phyloP scores from a whole-genome alignment of 305 asterid species.

The Solanum hybrid region DNA sequence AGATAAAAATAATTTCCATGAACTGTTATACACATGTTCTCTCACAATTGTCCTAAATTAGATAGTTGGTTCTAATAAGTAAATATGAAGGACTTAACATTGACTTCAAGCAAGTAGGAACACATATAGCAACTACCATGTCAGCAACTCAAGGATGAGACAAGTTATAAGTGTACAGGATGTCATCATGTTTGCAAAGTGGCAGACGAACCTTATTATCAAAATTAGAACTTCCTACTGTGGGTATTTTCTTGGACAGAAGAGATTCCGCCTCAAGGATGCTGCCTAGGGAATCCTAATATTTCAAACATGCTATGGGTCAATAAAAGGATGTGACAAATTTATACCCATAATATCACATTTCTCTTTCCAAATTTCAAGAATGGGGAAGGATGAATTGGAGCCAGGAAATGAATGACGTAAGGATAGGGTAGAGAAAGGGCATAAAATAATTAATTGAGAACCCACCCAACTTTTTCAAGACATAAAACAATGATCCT shows the following conservation, averaged over 20 bases:
- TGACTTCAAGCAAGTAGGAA: neutral
- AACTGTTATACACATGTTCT: neutral
- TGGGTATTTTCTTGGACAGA: neutral
- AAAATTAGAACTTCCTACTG: neutral
- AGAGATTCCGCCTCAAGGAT: neutral
- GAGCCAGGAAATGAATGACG: neutral
- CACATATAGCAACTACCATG: neutral
- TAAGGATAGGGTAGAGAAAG: neutral
- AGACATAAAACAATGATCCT: slow-evolving; percentile 82
- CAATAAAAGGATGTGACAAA: neutral
- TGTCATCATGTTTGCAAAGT: neutral
- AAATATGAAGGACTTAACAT: neutral
- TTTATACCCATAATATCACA: neutral
- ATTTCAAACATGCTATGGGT: neutral
- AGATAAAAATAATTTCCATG: neutral
- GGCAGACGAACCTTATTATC: neutral
- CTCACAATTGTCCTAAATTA: neutral
- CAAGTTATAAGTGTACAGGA: neutral
- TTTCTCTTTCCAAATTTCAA: neutral
- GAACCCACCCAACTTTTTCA: slow-evolving; percentile 91
- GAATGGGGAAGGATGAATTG: neutral
- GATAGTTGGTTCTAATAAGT: neutral
- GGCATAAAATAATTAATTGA: neutral
- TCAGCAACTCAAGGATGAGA: slow-evolving; percentile 3
- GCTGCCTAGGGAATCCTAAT: neutral